Percentiles rank a stretch among this genome's conserved stretches.
Evolutionary conservation across 2,329 filamentous ascomycete genomes (phyloP).

Genomic region (Paraconiothyrium brasiliense): DNA sequence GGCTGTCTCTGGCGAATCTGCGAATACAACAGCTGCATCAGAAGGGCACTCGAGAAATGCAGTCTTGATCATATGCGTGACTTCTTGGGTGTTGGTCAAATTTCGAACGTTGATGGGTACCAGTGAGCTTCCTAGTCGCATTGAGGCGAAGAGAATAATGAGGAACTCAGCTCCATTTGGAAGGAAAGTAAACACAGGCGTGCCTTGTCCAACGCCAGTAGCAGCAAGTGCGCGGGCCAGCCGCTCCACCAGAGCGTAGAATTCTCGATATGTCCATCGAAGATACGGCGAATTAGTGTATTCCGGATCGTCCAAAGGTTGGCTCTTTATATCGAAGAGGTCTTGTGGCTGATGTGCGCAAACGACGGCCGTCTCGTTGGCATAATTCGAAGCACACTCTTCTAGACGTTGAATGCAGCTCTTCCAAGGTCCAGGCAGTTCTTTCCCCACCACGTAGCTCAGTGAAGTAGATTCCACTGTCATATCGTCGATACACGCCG

Average conservation of each 20-base stretch:
- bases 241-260: background rate
- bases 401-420: background rate
- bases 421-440: background rate
- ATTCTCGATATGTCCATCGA: background rate
- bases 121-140: background rate
- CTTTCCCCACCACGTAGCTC: background rate
- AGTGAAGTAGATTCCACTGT: background rate
- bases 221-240: background rate
- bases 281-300: background rate
- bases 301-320: background rate
- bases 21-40: background rate
- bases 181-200: background rate
- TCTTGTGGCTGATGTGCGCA: background rate
- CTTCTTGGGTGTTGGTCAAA: background rate
- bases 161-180: slow-evolving; percentile 1
- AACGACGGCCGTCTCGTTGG: background rate
- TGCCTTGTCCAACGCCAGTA: background rate
- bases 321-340: background rate
- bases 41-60: background rate
- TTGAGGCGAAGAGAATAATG: background rate
- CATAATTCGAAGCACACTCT: background rate
- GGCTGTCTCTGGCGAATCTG: background rate
- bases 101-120: slow-evolving; percentile 1
- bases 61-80: background rate
- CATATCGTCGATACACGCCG: background rate